Evolutionary conservation across 148 eudicot genomes (phyloP), one percentile per base, ranked within the genome.

Genomic region (Suaeda aralocaspica): DNA sequence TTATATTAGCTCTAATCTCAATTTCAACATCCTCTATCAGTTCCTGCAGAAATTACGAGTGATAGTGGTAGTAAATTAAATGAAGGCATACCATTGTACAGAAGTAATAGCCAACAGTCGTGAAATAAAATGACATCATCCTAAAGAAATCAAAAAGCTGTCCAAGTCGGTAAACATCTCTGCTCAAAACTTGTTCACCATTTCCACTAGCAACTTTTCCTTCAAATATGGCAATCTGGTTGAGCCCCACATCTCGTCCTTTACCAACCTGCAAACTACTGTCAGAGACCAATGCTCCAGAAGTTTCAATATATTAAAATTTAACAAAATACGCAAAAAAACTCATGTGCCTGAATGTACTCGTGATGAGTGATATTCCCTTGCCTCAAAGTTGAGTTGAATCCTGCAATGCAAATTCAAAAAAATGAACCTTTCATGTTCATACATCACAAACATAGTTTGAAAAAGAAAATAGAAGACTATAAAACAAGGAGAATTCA

Each of bases 141-240:
- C 99, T 77, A 83, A 91, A 89, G 79, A 95, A 87, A 79, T 95
- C 99, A 82, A 95, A 86, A 73, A 89, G 96, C 85, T 95, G 97
- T 21, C 99, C 99, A 39, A 95, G 93, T 77, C 99, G 82, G 82
- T 87, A 91, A 64, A 95, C 83, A 77, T 95, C 99, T 70, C 99
- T 86, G 76, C 99, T 95, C 62, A 95, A 93, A 77, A 95, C 94
- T 89, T 95, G 99, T 83, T 95, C 99, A 74, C 99, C 97, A 73
- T 95, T 95, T 39, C 97, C 99, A 52, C 99, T 92, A 65, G 99
- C 97, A 77, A 95, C 99, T 82, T 95, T 95, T 33, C 99, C 99
- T 83, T 91, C 99, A 72, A 94, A 95, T 26, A 95, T 33, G 28
- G 99, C 99, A 72, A 95, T 95, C 74, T 95, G 99, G 85, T 95